Evolutionary conservation across 1,139 yeast species (phyloP).

Genomic region (Protomyces inundatus): DNA sequence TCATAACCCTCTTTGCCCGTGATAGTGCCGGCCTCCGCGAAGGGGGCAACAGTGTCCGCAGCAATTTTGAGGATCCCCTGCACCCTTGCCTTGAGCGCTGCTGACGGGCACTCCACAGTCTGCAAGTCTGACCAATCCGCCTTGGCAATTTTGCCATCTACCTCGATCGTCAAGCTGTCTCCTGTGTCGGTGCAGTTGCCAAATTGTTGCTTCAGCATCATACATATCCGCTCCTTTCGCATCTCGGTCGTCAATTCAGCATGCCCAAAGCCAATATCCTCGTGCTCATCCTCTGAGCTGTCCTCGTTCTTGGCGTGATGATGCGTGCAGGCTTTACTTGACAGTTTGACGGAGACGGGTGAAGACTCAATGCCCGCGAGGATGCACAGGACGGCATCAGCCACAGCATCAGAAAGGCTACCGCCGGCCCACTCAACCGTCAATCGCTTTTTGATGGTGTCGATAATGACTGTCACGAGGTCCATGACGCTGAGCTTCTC

Average conservation of each 20-base stretch:
- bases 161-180: slow-evolving; percentile 48
- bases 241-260: slow-evolving; percentile 40
- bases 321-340: slow-evolving; percentile 43
- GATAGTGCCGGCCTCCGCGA: slow-evolving; percentile 36
- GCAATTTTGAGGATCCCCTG: slow-evolving; percentile 76
- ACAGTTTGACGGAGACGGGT: slow-evolving; percentile 80
- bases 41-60: slow-evolving; percentile 75
- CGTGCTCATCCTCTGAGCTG: not conserved
- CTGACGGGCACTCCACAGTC: slow-evolving; percentile 69
- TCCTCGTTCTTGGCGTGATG: slow-evolving; percentile 9
- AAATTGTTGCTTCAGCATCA: slow-evolving; percentile 74
- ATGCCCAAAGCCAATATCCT: slow-evolving; percentile 33
- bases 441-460: slow-evolving; percentile 42
- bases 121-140: slow-evolving; percentile 58
- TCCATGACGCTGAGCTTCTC: slow-evolving; percentile 40
- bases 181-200: slow-evolving; percentile 57
- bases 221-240: slow-evolving; percentile 58
- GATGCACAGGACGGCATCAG: slow-evolving; percentile 89
- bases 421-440: slow-evolving; percentile 86
- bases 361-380: slow-evolving; percentile 87
- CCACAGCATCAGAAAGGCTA: slow-evolving; percentile 83
- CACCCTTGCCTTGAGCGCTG: slow-evolving; percentile 73
- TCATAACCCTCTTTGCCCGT: not conserved
- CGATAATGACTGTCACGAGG: slow-evolving; percentile 48
- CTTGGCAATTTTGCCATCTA: slow-evolving; percentile 70